A percentile compares a stretch with the other conserved stretches of the same genome.
Conservation (phyloP, 352 stramenopile genomes). For the Globisporangium carolinianum region DNA sequence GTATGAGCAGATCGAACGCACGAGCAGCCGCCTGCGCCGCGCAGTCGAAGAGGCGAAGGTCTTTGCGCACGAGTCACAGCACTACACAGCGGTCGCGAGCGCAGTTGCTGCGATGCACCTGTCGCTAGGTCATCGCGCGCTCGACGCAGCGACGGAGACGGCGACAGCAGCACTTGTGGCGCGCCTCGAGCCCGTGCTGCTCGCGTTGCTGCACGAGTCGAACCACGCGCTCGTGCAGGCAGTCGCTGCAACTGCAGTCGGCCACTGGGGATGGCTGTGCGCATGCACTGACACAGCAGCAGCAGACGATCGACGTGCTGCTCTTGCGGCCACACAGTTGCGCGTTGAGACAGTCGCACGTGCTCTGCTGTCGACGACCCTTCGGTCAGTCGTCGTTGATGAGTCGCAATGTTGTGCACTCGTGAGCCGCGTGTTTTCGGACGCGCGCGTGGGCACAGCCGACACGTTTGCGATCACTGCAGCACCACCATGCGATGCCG, state of each 20-base stretch:
- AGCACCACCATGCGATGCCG: constrained; percentile 5
- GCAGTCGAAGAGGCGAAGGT: constrained; percentile 34
- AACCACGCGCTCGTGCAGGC: constrained; percentile 1
- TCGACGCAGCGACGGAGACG: constrained; percentile 17
- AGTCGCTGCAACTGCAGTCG: background rate
- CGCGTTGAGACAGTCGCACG: constrained; percentile 4
- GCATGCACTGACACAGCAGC: background rate
- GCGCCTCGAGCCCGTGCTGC: constrained; percentile 19
- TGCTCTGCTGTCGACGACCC: background rate
- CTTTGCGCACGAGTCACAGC: constrained; percentile 15
- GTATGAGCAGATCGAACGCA: constrained; percentile 15
- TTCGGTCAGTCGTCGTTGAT: background rate
- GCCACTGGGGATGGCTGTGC: constrained; percentile 4
- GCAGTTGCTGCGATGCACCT: constrained; percentile 29
- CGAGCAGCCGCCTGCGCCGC: constrained; percentile 18
- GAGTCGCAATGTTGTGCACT: background rate
- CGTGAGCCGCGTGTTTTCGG: constrained; percentile 1
- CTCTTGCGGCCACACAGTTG: background rate
- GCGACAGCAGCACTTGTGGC: constrained; percentile 15
- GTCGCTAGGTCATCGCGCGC: constrained; percentile 18
- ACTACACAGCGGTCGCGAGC: constrained; percentile 14
- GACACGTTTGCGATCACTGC: background rate
- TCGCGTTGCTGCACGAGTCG: constrained; percentile 15
- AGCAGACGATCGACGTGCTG: background rate
- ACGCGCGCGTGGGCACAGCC: background rate